A percentile compares a stretch with the other conserved stretches of the same genome.
Evolutionary conservation across 2,329 filamentous ascomycete species (phyloP).

Genomic region (Pseudovirgaria hyperparasitica): DNA sequence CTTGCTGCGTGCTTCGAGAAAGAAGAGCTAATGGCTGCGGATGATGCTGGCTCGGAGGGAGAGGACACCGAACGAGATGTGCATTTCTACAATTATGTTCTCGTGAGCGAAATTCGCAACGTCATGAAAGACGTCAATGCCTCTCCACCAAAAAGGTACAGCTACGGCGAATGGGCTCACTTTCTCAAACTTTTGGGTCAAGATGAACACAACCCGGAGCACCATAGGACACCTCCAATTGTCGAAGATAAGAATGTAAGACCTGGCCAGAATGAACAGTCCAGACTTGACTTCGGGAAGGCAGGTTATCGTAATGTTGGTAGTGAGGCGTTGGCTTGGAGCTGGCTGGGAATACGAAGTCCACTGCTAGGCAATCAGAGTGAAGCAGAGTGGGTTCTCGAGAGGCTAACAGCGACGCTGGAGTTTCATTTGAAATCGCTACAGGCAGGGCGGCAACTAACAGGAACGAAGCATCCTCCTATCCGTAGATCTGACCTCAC

Average conservation of each 20-base stretch:
- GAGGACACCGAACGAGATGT: constrained; percentile 34
- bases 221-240: constrained; percentile 19
- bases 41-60: constrained; percentile 27
- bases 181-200: constrained; percentile 24
- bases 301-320: constrained; percentile 10
- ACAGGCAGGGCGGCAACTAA: too few relatives aligned
- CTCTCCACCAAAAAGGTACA: constrained; percentile 26
- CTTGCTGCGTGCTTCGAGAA: too few relatives aligned
- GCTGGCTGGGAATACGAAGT: constrained; percentile 58
- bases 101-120: constrained; percentile 30
- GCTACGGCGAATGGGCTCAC: constrained; percentile 27
- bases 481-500: too few relatives aligned
- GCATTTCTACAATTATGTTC: constrained; percentile 38
- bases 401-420: constrained; percentile 47
- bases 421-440: too few relatives aligned
- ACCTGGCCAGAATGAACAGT: constrained; percentile 6
- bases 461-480: too few relatives aligned
- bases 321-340: constrained; percentile 49
- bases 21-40: constrained; percentile 29
- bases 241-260: constrained; percentile 8
- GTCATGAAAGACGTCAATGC: constrained; percentile 29
- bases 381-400: constrained; percentile 62
- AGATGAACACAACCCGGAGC: constrained; percentile 25
- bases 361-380: constrained; percentile 56
- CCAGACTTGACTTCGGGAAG: constrained; percentile 15